Base-by-base conservation (phyloP, 208 protist species). In the Balamuthia mandrillaris region DNA sequence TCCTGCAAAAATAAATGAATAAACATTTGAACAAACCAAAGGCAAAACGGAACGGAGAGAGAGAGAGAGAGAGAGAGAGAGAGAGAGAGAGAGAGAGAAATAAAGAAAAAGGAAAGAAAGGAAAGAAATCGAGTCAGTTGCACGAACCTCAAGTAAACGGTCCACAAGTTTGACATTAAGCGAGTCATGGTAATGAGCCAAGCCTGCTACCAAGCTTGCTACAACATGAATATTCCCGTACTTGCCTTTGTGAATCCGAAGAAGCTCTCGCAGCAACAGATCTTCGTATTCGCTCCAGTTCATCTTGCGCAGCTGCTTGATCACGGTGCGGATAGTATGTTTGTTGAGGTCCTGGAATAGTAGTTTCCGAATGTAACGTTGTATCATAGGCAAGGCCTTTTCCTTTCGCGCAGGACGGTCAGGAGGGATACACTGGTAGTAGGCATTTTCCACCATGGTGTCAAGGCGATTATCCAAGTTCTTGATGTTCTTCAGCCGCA, bases 191-290 rank as follows among this genome's bases (percentile, higher is more conserved):
- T 90, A 77, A 41, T 63, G 21, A 3, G 47, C 29, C 6, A 94
- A 41, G 3, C 44, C 63, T 24, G 85, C 72, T 21, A 85, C 51
- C 9, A 94, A 42, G 41, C 75, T 85, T 3, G 91, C 91, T 16
- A 92, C 51, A 0, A 92, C 37, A 31, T 81, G 84, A 47, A 94
- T 91, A n/a, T 86, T 87, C 16, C 63, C 61, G 72, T 87, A 93
- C 54, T 91, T 92, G 24, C 77, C 74, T 27, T 86, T 75, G 18
- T 88, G 52, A 2, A 89, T 65, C 29, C 86, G 86, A 3, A 88
- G 60, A 6, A 94, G 41, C 31, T 56, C 81, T 29, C 82, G 49
- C 9, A 51, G 33, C 6, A 92, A 70, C 2, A 47, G 10, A 12
- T 60, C 45, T 14, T 88, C 63, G 3, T 89, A 21, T 33, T 52